A percentile compares a stretch with the other conserved stretches of the same genome.
Conservation (phyloP, 2,329 filamentous ascomycete genomes). For the Aspergillus fischeri region DNA sequence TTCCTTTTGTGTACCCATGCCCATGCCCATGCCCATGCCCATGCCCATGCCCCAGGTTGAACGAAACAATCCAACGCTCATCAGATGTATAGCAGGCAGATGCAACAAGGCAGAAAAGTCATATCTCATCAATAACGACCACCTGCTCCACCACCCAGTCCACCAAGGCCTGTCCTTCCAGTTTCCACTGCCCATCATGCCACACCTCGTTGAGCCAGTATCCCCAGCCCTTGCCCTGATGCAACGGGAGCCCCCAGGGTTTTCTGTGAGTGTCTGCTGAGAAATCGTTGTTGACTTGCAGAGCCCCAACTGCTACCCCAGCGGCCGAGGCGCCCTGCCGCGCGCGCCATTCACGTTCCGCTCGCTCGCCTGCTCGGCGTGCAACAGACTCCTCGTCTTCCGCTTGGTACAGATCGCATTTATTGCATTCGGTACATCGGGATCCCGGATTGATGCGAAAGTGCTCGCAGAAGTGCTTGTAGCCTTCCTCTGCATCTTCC, state of each 20-base stretch:
- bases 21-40: background rate
- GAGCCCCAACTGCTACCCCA: slow-evolving; percentile 11
- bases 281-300: slow-evolving; percentile 27
- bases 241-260: slow-evolving; percentile 4
- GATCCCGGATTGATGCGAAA: slow-evolving; percentile 78
- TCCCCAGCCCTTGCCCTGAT: slow-evolving; percentile 22
- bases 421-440: slow-evolving; percentile 72
- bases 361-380: slow-evolving; percentile 64
- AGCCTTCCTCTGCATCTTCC: slow-evolving; percentile 62
- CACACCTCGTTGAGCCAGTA: slow-evolving; percentile 38
- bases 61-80: background rate
- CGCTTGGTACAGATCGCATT: slow-evolving; percentile 69
- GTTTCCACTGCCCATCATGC: slow-evolving; percentile 38
- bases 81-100: too few relatives aligned
- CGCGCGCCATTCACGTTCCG: slow-evolving; percentile 67
- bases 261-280: slow-evolving; percentile 16
- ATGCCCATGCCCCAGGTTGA: background rate
- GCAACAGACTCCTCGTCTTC: slow-evolving; percentile 70
- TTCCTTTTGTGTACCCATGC: background rate
- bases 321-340: slow-evolving; percentile 49
- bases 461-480: slow-evolving; percentile 93
- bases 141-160: slow-evolving; percentile 40
- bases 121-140: slow-evolving; percentile 35
- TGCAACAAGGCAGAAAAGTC: background rate
- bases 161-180: slow-evolving; percentile 37